Evolutionary conservation across 495 filamentous ascomycete genomes (phyloP), one percentile per base, ranked within the genome.

Genomic region (Lophiostoma macrostomum): DNA sequence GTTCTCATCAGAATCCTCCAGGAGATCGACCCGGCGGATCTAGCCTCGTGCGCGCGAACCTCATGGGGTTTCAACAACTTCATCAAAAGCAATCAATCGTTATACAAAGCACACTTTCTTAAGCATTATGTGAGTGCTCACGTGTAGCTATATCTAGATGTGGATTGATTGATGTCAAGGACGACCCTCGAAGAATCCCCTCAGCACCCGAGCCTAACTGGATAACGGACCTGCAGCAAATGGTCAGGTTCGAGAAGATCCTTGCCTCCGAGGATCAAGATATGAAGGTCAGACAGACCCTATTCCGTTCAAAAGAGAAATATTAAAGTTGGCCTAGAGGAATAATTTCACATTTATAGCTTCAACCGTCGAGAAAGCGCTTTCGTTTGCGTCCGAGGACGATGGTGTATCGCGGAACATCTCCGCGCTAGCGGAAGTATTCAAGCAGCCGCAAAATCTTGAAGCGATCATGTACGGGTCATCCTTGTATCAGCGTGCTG

Each of bases 61-160:
- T 83, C 77, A 57, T 76, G 69, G 46, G 56, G 32, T 16, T 65
- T 84, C 23, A 59, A 77, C 43, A 51, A 63, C 47, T 74, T 74
- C 53, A 64, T 84, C 39, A 68, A 65, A 16, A 71, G 66, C 23
- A 83, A 86, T 64, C 32, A 57, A 4, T 53, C 73, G 7, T 66
- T 86, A 13, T 80, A 71, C 52, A 78, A 75, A 53, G 68, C 72
- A 10, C 60, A 80, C 8, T 85, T 82, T 61, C 66, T 77, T 14
- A 65, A 65, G 16, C 51, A 65, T 18, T 78, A 64, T 62, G 61
- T 78, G 63, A 58, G 60, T 18, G 7, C 29, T 1, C 32, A 10
- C n/a, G 38, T 3, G 0, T 25, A 14, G 10, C 12, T 35, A 40
- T 18, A n/a, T 10, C n/a, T 13, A 2, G 32, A 16, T 36, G 7